Evolutionary conservation across 2,329 filamentous ascomycete species (phyloP).

Genomic region (Colletotrichum orchidophilum): DNA sequence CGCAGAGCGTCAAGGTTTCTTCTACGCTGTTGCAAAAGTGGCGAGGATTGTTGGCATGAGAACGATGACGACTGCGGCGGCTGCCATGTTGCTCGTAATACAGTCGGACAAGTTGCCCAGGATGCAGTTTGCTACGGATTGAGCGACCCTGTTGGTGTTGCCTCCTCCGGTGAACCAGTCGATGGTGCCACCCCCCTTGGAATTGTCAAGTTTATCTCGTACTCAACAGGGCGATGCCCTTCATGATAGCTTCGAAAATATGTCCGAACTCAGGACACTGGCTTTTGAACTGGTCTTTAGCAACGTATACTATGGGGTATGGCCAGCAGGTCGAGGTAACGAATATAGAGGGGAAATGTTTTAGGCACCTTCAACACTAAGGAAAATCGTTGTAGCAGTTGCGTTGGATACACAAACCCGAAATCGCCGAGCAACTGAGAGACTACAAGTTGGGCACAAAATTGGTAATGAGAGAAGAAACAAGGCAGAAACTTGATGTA

Average conservation of each 20-base stretch:
- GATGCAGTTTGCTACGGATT: background rate
- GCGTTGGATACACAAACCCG: fast-evolving
- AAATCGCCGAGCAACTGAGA: background rate
- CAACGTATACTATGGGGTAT: background rate
- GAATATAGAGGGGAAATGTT: background rate
- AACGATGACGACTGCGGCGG: background rate
- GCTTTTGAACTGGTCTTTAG: background rate
- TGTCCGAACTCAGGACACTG: background rate
- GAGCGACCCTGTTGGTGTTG: background rate
- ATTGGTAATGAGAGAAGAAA: background rate
- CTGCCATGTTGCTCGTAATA: background rate
- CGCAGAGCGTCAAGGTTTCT: background rate
- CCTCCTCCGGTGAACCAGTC: background rate
- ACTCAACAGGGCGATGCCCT: background rate
- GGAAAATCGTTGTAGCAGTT: background rate
- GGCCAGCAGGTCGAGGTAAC: background rate
- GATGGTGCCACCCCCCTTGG: background rate
- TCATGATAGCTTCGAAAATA: background rate
- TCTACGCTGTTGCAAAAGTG: background rate
- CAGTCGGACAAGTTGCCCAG: background rate
- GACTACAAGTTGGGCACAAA: background rate
- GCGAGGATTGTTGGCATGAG: background rate
- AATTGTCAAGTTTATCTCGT: background rate
- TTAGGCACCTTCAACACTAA: background rate
- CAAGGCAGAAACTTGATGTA: background rate